Evolutionary conservation across 176 grass and related monocot species (phyloP), one percentile per base, ranked within the genome.

Genomic region (Puya raimondii): DNA sequence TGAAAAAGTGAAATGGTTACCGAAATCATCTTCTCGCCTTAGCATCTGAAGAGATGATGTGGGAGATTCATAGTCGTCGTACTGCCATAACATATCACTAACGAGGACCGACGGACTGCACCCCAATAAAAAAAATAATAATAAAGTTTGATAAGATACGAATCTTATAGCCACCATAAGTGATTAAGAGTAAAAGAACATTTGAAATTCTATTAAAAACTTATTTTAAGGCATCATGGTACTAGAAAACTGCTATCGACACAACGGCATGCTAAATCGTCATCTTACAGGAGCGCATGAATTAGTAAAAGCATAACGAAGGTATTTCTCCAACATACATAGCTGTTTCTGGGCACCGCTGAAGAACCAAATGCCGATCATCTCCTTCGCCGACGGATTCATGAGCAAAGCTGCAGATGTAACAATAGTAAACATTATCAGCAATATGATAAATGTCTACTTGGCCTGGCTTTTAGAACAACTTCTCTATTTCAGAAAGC

Each of bases 381-480:
- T 92, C 89, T 11, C 86, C 89, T 83, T 97, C 94, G 11, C 94
- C 94, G 23, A 88, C 82, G 68, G 94, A 97, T 82, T 88, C 86
- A 78, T 92, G 94, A 33, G 80, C 79, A 74, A 97, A 97, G 64
- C 94, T 97, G 80, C n/a, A 80, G 23, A 20, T 47, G 50, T 16
- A 51, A 7, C 33, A 42, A 8, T 5, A 42, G 7, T 42, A 42
- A 42, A 1, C 33, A 7, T 42, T 42, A 42, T 7, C 4, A 0
- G 4, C 4, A 42, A 42, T 7, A 42, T 7, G 5, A 6, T 42
- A 8, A 6, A 42, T 42, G 4, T 7, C 4, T 42, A 42, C 6
- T 6, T 42, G 5, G 6, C 4, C 33, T 7, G 5, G 0, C 33
- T 42, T 42, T 1, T 0, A 26, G 2, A 26, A 26, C 25, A 26